Percentiles rank a stretch among this genome's conserved stretches.
phyloP scores from a whole-genome alignment of 805 yeast species.

The Wickerhamiella siamensis region DNA sequence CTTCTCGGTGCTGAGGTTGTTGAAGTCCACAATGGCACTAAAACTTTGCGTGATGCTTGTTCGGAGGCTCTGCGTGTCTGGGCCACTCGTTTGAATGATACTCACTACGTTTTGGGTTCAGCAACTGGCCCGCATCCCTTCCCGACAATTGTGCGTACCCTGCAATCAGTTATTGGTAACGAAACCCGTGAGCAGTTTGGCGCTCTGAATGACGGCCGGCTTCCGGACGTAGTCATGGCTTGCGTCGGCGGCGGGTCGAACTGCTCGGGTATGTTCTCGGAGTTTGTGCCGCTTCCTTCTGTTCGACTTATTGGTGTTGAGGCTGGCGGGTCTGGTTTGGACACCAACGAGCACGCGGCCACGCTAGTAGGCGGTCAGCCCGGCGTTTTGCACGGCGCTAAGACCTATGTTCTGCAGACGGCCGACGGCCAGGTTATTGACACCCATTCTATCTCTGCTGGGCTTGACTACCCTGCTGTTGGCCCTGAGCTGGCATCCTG shows the following conservation, averaged over 20 bases:
- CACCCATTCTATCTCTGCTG: conserved; percentile 97
- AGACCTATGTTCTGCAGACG: conserved; percentile 83
- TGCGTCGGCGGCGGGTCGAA: conserved; percentile 99
- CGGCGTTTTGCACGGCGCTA: conserved; percentile 98
- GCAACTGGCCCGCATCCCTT: conserved; percentile 99
- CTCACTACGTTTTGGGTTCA: conserved; percentile 94
- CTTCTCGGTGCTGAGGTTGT: conserved; percentile 91
- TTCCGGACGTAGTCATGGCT: conserved; percentile 91
- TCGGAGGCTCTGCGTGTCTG: conserved; percentile 92
- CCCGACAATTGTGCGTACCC: conserved; percentile 94
- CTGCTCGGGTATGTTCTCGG: conserved; percentile 89
- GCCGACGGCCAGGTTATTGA: conserved; percentile 92
- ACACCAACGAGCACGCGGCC: conserved; percentile 82
- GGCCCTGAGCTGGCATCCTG: conserved; percentile 96
- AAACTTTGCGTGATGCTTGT: conserved; percentile 94
- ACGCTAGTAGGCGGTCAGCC: conserved; percentile 89
- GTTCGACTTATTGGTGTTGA: conserved; percentile 88
- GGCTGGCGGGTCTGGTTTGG: conserved; percentile 97
- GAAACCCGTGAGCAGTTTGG: conserved; percentile 89
- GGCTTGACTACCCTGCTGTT: conserved; percentile 97
- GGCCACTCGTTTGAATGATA: conserved; percentile 75
- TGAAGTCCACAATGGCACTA: conserved; percentile 87
- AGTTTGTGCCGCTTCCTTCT: conserved; percentile 66
- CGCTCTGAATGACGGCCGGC: conserved; percentile 47
- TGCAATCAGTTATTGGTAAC: conserved; percentile 92